Percentiles rank a stretch among this genome's conserved stretches.
These are phyloP conservation scores for Dillenia suffruticosa DNA, from an alignment of 164 flowering plant species.

Conservation along the genomic window DNA sequence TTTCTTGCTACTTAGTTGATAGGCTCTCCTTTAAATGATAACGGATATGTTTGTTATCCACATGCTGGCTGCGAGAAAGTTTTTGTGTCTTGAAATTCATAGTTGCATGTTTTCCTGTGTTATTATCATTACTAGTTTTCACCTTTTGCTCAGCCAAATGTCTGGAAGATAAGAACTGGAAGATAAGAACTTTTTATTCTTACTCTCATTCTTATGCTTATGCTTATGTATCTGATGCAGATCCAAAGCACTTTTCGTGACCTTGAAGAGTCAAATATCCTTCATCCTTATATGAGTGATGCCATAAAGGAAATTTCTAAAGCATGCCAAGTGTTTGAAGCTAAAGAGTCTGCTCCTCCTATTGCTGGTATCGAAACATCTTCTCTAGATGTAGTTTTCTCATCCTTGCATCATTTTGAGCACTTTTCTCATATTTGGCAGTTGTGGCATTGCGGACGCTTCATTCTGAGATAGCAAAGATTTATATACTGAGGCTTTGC, in stretches of 20 bases:
- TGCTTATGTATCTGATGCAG: conserved; percentile 33
- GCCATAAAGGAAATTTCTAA: conserved; percentile 72
- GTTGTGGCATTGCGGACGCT: conserved; percentile 60
- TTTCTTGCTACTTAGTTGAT: too few relatives aligned
- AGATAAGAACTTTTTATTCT: too few relatives aligned
- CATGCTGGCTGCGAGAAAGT: too few relatives aligned
- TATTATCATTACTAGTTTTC: too few relatives aligned
- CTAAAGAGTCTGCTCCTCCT: conserved; percentile 85
- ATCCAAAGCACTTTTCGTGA: conserved; percentile 70
- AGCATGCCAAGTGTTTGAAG: conserved; percentile 85
- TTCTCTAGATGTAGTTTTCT: conserved; percentile 3
- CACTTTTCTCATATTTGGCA: conserved; percentile 25
- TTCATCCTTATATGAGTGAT: conserved; percentile 70
- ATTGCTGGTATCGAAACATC: conserved; percentile 56
- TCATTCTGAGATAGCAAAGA: conserved; percentile 72
- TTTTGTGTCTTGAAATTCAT: too few relatives aligned
- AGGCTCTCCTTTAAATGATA: too few relatives aligned
- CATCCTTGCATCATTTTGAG: conserved; percentile 4
- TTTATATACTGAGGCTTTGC: conserved; percentile 83
- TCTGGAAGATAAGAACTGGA: too few relatives aligned
- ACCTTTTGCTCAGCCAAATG: too few relatives aligned
- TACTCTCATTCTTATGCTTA: too few relatives aligned
- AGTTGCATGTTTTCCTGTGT: too few relatives aligned
- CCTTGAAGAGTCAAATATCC: conserved; percentile 86
- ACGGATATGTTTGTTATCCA: too few relatives aligned